Evolutionary conservation across 2,329 filamentous ascomycete species (phyloP), one percentile per base, ranked within the genome.

Genomic region (Tolypocladium tundrense): DNA sequence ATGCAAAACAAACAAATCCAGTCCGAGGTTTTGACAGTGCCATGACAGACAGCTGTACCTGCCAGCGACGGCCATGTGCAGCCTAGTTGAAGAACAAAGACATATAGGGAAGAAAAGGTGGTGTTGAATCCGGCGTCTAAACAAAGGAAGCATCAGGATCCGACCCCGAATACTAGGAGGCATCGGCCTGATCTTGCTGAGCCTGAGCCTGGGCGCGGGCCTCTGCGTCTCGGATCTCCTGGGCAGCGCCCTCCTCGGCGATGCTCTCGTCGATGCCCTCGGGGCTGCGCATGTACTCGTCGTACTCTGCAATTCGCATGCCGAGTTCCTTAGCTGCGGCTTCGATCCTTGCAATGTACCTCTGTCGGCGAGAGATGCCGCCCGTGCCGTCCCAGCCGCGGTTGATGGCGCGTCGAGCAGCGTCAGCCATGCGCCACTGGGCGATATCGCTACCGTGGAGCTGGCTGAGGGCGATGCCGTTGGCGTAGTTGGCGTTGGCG

Each of bases 291-390:
- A 69, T 58, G 33, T 71, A 73, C 53, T 81, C 79, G 59, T 81
- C 77, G 62, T 79, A 82, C 61, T 81, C 75, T 24, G 75, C 72
- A 51, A 83, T 76, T 35, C 78, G 75, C 63, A 81, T 72, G 8
- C 79, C 80, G 39, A 85, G 73, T 68, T 83, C 79, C 66, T 78
- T 76, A 14, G 81, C 80, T 3, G 79, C 75, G 50, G 77, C 72
- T 62, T 84, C 79, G 56, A 85, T 77, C 62, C 79, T 74, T 55
- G 80, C 74, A 59, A 82, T 70, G 55, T 76, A 71, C 5, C 81
- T 73, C 1, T 75, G 72, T 55, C 73, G 72, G 61, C 70, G 73
- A 61, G 78, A 74, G 37, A 77, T 73, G 19, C 64, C 63, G 35
- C 75, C 73, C 27, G 77, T 75, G 55, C 80, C 75, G 14, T 69